These are phyloP conservation scores for Calonectria hawksworthii DNA, from an alignment of 2,329 filamentous ascomycete species.

Conservation along the genomic window DNA sequence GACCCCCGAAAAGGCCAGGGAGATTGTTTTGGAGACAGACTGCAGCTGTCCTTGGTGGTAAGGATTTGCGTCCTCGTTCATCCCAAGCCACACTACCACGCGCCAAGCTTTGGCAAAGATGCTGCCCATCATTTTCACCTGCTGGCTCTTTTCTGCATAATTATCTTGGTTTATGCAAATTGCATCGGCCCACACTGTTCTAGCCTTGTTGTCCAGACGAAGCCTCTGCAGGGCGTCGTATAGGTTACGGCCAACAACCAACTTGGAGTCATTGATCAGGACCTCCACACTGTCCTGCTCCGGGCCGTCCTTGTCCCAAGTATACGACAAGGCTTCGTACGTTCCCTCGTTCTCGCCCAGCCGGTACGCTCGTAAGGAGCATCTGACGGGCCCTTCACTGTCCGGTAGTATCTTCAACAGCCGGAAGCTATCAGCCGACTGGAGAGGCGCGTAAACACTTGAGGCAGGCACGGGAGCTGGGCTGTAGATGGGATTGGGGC, in stretches of 20 bases:
- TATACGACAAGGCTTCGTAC: neutral
- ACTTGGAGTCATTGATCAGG: neutral
- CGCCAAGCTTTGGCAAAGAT: slow-evolving; percentile 1
- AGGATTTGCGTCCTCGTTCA: neutral
- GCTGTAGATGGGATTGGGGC: neutral
- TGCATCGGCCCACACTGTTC: neutral
- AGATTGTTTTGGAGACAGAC: neutral
- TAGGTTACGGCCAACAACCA: neutral
- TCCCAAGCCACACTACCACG: neutral
- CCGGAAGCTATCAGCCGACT: neutral
- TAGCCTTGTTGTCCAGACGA: neutral
- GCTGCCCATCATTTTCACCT: slow-evolving; percentile 1
- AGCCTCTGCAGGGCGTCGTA: neutral
- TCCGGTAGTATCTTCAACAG: neutral
- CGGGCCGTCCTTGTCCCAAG: neutral
- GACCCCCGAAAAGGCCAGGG: neutral
- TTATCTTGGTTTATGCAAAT: neutral
- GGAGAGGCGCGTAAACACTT: neutral
- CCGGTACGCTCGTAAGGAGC: neutral
- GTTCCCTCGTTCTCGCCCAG: neutral
- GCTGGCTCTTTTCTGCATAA: neutral
- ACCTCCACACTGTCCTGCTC: neutral
- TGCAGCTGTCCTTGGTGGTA: neutral
- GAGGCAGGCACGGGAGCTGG: neutral
- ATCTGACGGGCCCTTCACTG: neutral